Evolutionary conservation across 176 grass and related monocot genomes (phyloP).

Genomic region (Zoysia japonica): DNA sequence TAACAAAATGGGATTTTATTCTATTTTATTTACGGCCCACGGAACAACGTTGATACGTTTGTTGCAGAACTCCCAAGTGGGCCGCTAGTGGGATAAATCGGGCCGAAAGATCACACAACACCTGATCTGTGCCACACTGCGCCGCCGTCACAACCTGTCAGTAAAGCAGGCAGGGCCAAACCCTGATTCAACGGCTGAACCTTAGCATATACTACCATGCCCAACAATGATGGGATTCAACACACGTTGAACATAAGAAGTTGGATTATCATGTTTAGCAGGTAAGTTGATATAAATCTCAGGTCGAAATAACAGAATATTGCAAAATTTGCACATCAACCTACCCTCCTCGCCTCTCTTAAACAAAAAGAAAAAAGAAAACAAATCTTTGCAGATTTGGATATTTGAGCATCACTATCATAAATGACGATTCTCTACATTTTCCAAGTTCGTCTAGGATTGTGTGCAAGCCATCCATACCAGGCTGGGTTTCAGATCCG

Average conservation of each 20-base stretch:
- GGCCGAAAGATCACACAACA: background rate
- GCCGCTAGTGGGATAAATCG: background rate
- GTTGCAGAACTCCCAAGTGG: background rate
- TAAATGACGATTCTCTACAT: background rate
- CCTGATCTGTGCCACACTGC: background rate
- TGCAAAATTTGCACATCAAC: background rate
- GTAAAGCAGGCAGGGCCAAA: background rate
- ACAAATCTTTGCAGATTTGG: too few relatives aligned
- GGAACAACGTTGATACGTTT: background rate
- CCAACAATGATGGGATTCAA: background rate
- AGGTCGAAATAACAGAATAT: background rate
- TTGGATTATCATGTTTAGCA: background rate
- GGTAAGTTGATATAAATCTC: background rate
- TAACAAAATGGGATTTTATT: too few relatives aligned
- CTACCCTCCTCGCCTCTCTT: too few relatives aligned
- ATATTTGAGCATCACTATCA: background rate
- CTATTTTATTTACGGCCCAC: background rate
- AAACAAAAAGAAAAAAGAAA: too few relatives aligned
- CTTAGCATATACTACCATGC: constrained; percentile 1
- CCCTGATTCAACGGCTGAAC: constrained; percentile 7
- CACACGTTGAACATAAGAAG: background rate
- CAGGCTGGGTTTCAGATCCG: background rate
- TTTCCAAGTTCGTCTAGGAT: background rate
- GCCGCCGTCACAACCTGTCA: too few relatives aligned
- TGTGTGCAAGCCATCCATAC: background rate